Conservation (phyloP, 169 alveolate genomes). For the Plasmodium sp. region DNA sequence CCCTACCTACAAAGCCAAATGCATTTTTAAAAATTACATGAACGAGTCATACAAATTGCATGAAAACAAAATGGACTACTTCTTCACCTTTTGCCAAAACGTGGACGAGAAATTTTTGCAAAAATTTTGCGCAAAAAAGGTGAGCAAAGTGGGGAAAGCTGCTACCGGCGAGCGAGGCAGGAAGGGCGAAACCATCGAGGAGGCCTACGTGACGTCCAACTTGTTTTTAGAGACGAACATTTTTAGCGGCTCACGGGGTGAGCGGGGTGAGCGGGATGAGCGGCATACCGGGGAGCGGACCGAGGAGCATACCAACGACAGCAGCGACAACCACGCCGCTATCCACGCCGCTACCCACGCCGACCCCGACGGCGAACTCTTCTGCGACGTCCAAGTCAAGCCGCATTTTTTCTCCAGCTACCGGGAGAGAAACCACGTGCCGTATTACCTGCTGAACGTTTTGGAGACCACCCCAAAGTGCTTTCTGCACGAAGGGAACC, state of each 20-base stretch:
- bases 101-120: slow-evolving; percentile 45
- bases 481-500: slow-evolving; percentile 1
- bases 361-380: background rate
- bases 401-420: slow-evolving; percentile 47
- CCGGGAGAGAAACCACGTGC: slow-evolving; percentile 33
- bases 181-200: slow-evolving; percentile 29
- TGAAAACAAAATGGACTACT: slow-evolving; percentile 64
- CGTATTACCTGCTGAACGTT: slow-evolving; percentile 22
- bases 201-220: slow-evolving; percentile 43
- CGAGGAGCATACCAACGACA: background rate
- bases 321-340: no score
- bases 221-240: slow-evolving; percentile 53
- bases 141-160: background rate
- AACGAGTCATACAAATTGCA: slow-evolving; percentile 41
- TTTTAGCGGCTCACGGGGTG: background rate
- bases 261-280: no score
- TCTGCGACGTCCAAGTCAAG: slow-evolving; percentile 8
- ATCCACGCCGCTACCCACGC: background rate
- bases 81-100: slow-evolving; percentile 58
- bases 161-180: background rate
- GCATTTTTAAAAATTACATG: slow-evolving; percentile 6
- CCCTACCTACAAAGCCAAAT: background rate
- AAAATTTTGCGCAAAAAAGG: slow-evolving; percentile 12
- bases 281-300: background rate
- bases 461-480: slow-evolving; percentile 34